A percentile compares a stretch with the other conserved stretches of the same genome.
Conservation (phyloP, 164 flowering plant genomes). For the Chimonanthus praecox region DNA sequence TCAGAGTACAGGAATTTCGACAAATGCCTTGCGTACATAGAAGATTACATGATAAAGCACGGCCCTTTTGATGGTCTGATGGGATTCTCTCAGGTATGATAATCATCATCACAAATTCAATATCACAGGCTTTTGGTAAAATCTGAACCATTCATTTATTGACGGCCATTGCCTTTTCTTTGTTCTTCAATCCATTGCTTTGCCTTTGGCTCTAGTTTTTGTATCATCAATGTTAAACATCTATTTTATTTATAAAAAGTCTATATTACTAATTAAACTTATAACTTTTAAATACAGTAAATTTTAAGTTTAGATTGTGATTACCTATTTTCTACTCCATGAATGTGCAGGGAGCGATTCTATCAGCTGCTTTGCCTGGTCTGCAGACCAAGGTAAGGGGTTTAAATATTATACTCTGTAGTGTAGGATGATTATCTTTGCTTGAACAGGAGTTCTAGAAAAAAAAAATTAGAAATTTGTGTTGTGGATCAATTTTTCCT, state of each 20-base stretch:
- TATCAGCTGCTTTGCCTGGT: slow-evolving; percentile 71
- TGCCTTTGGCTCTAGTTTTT: no score
- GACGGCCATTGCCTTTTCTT: no score
- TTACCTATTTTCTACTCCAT: not conserved
- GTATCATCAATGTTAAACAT: no score
- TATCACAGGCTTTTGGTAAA: not conserved
- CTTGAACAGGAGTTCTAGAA: no score
- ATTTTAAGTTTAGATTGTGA: no score
- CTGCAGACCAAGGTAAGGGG: slow-evolving; percentile 51
- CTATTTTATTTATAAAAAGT: no score
- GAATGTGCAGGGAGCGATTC: slow-evolving; percentile 57
- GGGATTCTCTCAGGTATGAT: slow-evolving; percentile 79
- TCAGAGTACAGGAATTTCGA: slow-evolving; percentile 63
- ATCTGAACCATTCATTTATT: not conserved
- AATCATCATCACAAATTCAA: not conserved
- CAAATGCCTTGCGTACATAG: slow-evolving; percentile 58
- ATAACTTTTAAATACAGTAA: no score
- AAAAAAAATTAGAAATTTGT: no score
- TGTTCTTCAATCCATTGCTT: no score
- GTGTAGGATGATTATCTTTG: no score
- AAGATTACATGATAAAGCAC: slow-evolving; percentile 57
- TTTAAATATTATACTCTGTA: not conserved
- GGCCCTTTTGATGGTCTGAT: slow-evolving; percentile 85
- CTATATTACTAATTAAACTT: no score
- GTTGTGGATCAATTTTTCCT: no score